Conservation (phyloP, 305 asterid genomes). For the Fraxinus velutina region DNA sequence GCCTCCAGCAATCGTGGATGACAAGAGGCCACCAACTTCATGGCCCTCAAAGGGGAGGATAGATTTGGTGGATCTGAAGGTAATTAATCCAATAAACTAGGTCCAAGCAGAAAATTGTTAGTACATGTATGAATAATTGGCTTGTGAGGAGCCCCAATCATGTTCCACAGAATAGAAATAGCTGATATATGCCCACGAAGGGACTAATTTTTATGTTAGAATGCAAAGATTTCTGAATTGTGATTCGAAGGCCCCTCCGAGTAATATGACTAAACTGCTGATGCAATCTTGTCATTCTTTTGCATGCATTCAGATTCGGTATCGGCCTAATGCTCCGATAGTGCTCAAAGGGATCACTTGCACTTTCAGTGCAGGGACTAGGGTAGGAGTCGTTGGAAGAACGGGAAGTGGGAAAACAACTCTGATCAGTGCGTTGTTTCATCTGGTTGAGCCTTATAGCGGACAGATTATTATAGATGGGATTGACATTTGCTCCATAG, state of each 20-base stretch:
- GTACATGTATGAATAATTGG: too few relatives aligned
- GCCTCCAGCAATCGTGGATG: slow-evolving; percentile 55
- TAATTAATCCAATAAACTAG: not conserved
- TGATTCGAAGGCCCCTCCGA: not conserved
- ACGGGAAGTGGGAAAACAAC: slow-evolving; percentile 88
- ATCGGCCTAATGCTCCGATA: slow-evolving; percentile 63
- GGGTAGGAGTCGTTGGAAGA: slow-evolving; percentile 79
- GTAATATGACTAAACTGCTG: not conserved
- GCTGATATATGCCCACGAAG: not conserved
- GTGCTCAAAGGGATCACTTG: slow-evolving; percentile 71
- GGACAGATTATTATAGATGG: slow-evolving; percentile 59
- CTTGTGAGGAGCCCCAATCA: too few relatives aligned
- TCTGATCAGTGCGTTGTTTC: slow-evolving; percentile 67
- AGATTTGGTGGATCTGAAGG: slow-evolving; percentile 56
- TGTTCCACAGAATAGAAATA: not conserved
- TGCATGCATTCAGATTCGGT: slow-evolving; percentile 46
- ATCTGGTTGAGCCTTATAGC: slow-evolving; percentile 63
- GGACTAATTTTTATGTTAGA: not conserved
- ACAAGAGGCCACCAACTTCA: slow-evolving; percentile 47
- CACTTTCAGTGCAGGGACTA: slow-evolving; percentile 56
- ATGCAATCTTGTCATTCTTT: not conserved
- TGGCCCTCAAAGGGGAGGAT: slow-evolving; percentile 71
- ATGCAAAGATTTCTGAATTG: not conserved
- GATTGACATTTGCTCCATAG: slow-evolving; percentile 60
- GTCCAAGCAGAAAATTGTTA: not conserved